A percentile compares a stretch with the other conserved stretches of the same genome.
Evolutionary conservation across 495 filamentous ascomycete genomes (phyloP).

Genomic region (Daldinia grandis): DNA sequence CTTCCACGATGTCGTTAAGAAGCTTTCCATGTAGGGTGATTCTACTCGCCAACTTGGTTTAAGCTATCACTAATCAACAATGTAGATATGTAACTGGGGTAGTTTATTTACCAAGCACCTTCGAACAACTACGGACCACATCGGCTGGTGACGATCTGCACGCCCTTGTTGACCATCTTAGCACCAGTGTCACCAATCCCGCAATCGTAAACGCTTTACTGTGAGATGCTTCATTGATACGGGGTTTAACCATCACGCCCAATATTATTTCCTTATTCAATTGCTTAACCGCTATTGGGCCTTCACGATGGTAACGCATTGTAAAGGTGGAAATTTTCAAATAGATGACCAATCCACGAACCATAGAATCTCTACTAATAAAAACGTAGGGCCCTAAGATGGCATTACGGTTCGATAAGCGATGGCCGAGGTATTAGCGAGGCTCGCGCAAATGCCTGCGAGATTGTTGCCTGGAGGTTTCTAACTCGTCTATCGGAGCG

Average conservation of each 20-base stretch:
- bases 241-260: neutral
- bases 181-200: slow-evolving; percentile 71
- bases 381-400: slow-evolving; percentile 74
- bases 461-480: slow-evolving; percentile 92
- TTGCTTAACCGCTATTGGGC: neutral
- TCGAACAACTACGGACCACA: slow-evolving; percentile 79
- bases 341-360: neutral
- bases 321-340: neutral
- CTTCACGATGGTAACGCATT: neutral
- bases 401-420: slow-evolving; percentile 69
- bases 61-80: slow-evolving; percentile 17
- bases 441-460: slow-evolving; percentile 83
- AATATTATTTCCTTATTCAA: neutral
- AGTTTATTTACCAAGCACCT: slow-evolving; percentile 73
- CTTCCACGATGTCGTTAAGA: slow-evolving; percentile 72
- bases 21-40: slow-evolving; percentile 67
- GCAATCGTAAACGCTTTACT: slow-evolving; percentile 80
- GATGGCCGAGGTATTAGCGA: slow-evolving; percentile 78
- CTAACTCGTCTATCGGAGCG: slow-evolving; percentile 78
- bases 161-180: slow-evolving; percentile 71
- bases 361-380: slow-evolving; percentile 7
- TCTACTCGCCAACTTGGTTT: neutral
- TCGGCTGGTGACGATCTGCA: slow-evolving; percentile 70
- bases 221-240: slow-evolving; percentile 56
- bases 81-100: slow-evolving; percentile 68